These are phyloP conservation scores for Fusarium equiseti DNA, from an alignment of 2,329 filamentous ascomycete genomes.

Conservation along the genomic window DNA sequence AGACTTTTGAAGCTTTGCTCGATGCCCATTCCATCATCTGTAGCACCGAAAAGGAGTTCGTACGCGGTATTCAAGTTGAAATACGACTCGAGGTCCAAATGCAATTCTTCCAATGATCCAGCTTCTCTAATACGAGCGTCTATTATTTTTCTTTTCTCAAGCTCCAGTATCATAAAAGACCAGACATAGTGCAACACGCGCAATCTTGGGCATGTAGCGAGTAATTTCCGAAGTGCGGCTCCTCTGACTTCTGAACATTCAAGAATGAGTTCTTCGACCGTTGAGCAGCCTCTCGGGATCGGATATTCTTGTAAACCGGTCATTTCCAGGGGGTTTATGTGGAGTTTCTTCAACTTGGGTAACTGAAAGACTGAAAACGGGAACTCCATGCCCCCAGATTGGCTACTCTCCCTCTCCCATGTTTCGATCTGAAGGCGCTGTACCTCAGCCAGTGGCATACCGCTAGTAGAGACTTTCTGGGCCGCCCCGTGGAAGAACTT, in stretches of 20 bases:
- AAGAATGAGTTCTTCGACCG: neutral
- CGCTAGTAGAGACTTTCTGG: neutral
- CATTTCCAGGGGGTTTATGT: neutral
- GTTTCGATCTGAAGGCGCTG: neutral
- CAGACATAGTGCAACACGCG: neutral
- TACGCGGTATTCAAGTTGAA: too few relatives aligned
- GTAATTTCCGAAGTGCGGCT: neutral
- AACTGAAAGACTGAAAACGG: neutral
- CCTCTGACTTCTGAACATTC: neutral
- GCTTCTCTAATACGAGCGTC: neutral
- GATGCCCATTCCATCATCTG: too few relatives aligned
- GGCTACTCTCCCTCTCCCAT: neutral
- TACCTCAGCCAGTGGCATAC: neutral
- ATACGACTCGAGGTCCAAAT: neutral
- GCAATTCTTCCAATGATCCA: neutral
- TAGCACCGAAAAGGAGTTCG: too few relatives aligned
- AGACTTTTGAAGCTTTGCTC: neutral
- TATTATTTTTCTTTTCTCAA: neutral
- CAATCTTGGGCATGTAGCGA: neutral
- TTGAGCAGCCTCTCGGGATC: neutral
- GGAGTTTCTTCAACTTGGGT: neutral
- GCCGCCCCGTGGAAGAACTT: neutral
- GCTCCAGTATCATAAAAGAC: neutral
- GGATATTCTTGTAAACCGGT: neutral
- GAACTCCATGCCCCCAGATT: neutral